phyloP scores from a whole-genome alignment of 225 moss, liverwort and hornwort species.

The Marchantia paleacea region DNA sequence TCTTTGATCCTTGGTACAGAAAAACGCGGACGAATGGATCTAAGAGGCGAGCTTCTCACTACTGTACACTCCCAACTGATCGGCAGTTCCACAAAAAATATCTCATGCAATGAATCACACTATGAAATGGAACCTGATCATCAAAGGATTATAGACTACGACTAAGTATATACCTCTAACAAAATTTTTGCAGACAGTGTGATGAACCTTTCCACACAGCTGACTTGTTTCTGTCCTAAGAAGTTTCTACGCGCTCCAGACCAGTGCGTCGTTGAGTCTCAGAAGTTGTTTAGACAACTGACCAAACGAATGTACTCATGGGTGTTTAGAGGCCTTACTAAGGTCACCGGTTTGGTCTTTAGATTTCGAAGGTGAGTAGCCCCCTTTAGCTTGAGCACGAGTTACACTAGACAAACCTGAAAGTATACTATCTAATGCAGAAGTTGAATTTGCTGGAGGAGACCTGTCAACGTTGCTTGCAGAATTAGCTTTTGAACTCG shows the following conservation, averaged over 20 bases:
- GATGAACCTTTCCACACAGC: background rate
- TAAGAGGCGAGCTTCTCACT: background rate
- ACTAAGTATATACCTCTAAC: slow-evolving; percentile 3
- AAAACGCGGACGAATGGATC: background rate
- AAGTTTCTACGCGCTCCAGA: background rate
- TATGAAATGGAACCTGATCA: background rate
- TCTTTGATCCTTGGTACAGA: background rate
- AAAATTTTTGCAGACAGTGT: slow-evolving; percentile 10
- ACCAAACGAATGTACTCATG: background rate
- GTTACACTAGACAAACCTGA: slow-evolving; percentile 67
- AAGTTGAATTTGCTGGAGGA: slow-evolving; percentile 32
- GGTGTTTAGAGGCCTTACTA: slow-evolving; percentile 21
- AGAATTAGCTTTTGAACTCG: background rate
- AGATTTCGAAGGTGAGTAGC: slow-evolving; percentile 20
- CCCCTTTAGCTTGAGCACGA: slow-evolving; percentile 65
- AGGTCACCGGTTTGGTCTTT: slow-evolving; percentile 3
- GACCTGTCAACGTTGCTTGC: background rate
- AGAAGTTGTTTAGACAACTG: background rate
- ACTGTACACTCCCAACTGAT: background rate
- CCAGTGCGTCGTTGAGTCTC: background rate
- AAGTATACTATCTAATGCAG: slow-evolving; percentile 69
- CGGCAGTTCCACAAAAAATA: background rate
- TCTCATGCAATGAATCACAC: background rate
- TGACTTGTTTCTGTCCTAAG: background rate
- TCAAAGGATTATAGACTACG: background rate